Percentiles rank a stretch among this genome's conserved stretches.
phyloP scores from a whole-genome alignment of 495 filamentous ascomycete genomes.

The Aspergillus campestris region DNA sequence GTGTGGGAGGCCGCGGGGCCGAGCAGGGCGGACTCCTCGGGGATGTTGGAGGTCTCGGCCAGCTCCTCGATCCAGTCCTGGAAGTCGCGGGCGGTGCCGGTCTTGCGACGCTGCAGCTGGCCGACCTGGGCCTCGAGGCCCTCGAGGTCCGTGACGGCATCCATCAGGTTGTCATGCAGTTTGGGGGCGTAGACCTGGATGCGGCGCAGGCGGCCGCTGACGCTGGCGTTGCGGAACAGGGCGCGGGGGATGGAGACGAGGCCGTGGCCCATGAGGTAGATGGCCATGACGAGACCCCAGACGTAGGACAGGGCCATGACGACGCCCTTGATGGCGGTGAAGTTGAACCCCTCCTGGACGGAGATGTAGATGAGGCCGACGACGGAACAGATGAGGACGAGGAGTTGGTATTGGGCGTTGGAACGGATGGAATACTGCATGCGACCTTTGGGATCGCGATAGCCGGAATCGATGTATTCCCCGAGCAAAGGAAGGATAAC shows the following conservation, averaged over 20 bases:
- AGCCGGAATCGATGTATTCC: slow-evolving; percentile 88
- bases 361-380: slow-evolving; percentile 79
- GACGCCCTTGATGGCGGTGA: slow-evolving; percentile 60
- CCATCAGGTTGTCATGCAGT: slow-evolving; percentile 78
- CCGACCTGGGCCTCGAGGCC: slow-evolving; percentile 70
- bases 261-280: slow-evolving; percentile 96
- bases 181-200: slow-evolving; percentile 73
- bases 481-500: slow-evolving; percentile 87
- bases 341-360: slow-evolving; percentile 62
- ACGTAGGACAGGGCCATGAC: slow-evolving; percentile 91
- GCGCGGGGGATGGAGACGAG: slow-evolving; percentile 82
- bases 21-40: slow-evolving; percentile 48
- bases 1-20: slow-evolving; percentile 25
- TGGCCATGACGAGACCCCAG: slow-evolving; percentile 83
- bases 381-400: slow-evolving; percentile 60
- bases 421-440: slow-evolving; percentile 73
- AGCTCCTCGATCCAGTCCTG: slow-evolving; percentile 94
- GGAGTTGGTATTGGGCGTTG: slow-evolving; percentile 82
- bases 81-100: slow-evolving; percentile 70
- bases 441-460: slow-evolving; percentile 73
- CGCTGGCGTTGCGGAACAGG: slow-evolving; percentile 66
- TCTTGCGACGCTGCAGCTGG: slow-evolving; percentile 72
- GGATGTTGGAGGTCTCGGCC: slow-evolving; percentile 60
- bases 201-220: slow-evolving; percentile 59
- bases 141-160: slow-evolving; percentile 73